These are phyloP conservation scores for Epichloe elymi DNA, from an alignment of 2,329 filamentous ascomycete species.

Conservation along the genomic window DNA sequence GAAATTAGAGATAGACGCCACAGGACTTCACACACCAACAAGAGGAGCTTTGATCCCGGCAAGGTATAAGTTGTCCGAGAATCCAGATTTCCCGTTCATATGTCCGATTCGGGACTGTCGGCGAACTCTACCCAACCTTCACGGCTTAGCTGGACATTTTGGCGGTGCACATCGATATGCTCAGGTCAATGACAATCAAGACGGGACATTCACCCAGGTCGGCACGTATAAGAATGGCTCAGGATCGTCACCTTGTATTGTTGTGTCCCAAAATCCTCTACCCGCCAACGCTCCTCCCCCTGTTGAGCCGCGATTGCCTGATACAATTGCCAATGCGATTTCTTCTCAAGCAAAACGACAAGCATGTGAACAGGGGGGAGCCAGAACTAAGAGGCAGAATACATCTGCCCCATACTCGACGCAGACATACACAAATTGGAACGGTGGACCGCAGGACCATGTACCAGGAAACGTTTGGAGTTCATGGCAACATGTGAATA, in stretches of 20 bases:
- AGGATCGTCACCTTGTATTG: conserved; percentile 14
- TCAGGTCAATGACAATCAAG: conserved; percentile 27
- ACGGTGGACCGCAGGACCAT: not conserved
- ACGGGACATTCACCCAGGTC: conserved; percentile 24
- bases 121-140: conserved; percentile 12
- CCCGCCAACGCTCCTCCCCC: conserved; percentile 8
- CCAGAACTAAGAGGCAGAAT: not conserved
- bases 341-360: not conserved
- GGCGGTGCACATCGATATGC: conserved; percentile 11
- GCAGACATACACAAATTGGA: not conserved
- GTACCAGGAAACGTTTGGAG: not conserved
- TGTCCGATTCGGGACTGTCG: conserved; percentile 27
- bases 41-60: conserved; percentile 21
- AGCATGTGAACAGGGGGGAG: not conserved
- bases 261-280: conserved; percentile 16
- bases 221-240: conserved; percentile 12
- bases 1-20: not conserved
- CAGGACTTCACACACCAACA: not conserved
- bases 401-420: not conserved
- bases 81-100: conserved; percentile 15
- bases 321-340: not conserved
- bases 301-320: conserved; percentile 2
- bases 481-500: not conserved
- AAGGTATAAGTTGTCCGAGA: conserved; percentile 16
- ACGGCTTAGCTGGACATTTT: conserved; percentile 15